Base-by-base conservation (phyloP, 2,329 filamentous ascomycete genomes). In the Pestalotiopsis sp. region DNA sequence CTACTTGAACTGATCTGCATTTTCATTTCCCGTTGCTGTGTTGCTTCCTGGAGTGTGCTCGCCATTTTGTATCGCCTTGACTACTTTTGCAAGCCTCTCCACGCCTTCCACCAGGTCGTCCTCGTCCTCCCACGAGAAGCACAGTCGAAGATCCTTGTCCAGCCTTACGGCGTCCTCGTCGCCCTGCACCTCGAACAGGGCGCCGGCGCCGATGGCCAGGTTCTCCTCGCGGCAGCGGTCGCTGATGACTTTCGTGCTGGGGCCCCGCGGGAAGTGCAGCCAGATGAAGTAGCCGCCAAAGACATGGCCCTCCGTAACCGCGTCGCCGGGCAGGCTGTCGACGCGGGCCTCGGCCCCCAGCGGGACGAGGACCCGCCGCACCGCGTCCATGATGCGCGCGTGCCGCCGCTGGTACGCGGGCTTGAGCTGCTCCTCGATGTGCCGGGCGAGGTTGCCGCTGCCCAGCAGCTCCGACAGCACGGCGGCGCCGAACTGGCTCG, bases 271-370 rank as follows among this genome's bases (percentile, higher is more conserved):
- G 4, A 97, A 79, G 1, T 84, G 85, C 31, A 97, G 79, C 94
- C 94, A 97, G 62, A 97, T 83, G 78, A 97, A 97, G 77, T 95
- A 97, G 0, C 94, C 94, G 0, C 94, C 94, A 38, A 91, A 91
- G 3, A 91, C 78, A 3, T 82, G 1, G 77, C 41, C 82, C 79
- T 67, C 82, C 14, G 14, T 77, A 1, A 78, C 74, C 67, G 86
- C 80, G 14, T 60, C 65, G 39, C 38, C 56, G 13, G 17, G 63
- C 38, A 68, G 66, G 12, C 63, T 64, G 14, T 56, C 36, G 14
- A 17, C 14, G 12, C 56, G 41, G 17, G 60, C 74, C 36, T 68
- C 77, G 0, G 92, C 86, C 1, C 91, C 92, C 0, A 92, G 81
- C 0, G 92, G 91, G 0, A 85, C 76, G 1, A 97, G 82, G 62